These are phyloP conservation scores for Pyricularia sp. DNA, from an alignment of 2,329 filamentous ascomycete genomes.

Conservation along the genomic window DNA sequence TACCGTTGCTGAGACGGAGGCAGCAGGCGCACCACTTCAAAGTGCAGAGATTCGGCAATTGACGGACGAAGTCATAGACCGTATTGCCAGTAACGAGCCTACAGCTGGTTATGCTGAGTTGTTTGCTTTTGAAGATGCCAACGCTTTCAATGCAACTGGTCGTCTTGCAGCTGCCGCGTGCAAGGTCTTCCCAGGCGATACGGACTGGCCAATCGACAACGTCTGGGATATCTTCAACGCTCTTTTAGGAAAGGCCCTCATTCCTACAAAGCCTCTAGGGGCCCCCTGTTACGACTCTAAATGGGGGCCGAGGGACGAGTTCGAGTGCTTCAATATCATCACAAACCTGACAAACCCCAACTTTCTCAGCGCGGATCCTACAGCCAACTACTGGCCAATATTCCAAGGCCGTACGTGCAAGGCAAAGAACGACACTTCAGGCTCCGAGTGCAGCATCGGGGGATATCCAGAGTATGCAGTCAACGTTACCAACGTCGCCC, in stretches of 20 bases:
- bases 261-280: conserved; percentile 39
- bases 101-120: neutral
- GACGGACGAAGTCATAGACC: neutral
- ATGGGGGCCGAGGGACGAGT: conserved; percentile 26
- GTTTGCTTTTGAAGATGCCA: neutral
- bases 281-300: conserved; percentile 34
- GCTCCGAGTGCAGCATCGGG: conserved; percentile 22
- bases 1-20: neutral
- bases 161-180: conserved; percentile 4
- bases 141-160: neutral
- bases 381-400: conserved; percentile 26
- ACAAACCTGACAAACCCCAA: conserved; percentile 19
- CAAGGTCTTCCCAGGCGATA: conserved; percentile 29
- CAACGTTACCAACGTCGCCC: conserved; percentile 25
- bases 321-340: conserved; percentile 24
- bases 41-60: neutral
- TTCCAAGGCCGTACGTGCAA: conserved; percentile 25
- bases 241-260: conserved; percentile 34
- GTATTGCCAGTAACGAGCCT: neutral
- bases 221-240: conserved; percentile 38
- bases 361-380: conserved; percentile 22
- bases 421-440: conserved; percentile 9
- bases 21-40: neutral
- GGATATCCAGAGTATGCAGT: conserved; percentile 29
- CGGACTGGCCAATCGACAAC: conserved; percentile 33